Conservation (phyloP, 352 stramenopile genomes). For the Lagenidium giganteum region DNA sequence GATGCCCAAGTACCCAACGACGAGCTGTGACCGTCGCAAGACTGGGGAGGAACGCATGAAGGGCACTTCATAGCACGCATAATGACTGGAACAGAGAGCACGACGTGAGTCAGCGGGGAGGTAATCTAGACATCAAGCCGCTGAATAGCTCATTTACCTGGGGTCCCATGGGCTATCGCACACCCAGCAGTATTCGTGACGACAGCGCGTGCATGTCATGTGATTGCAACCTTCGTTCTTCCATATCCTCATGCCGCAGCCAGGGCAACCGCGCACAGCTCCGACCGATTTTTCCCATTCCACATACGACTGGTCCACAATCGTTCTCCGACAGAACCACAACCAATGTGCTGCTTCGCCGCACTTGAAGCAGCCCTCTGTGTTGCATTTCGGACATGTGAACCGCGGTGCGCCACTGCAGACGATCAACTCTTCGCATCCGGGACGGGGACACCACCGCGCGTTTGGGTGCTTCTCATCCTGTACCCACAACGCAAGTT, state of each 20-base stretch:
- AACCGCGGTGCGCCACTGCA: constrained; percentile 44
- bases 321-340: constrained; percentile 36
- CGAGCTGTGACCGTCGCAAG: constrained; percentile 31
- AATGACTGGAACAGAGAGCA: constrained; percentile 28
- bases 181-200: constrained; percentile 67
- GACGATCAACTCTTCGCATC: constrained; percentile 63
- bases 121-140: neutral
- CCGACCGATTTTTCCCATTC: constrained; percentile 58
- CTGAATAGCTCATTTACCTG: constrained; percentile 5
- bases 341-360: constrained; percentile 47
- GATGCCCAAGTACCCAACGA: constrained; percentile 40
- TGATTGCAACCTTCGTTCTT: constrained; percentile 74
- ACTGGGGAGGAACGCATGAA: constrained; percentile 28
- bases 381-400: constrained; percentile 50
- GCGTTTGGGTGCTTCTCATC: constrained; percentile 73
- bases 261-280: constrained; percentile 49
- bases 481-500: constrained; percentile 14
- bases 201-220: constrained; percentile 67
- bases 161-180: constrained; percentile 49
- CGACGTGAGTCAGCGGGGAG: neutral
- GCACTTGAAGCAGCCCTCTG: constrained; percentile 57
- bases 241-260: constrained; percentile 70
- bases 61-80: constrained; percentile 63
- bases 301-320: constrained; percentile 48
- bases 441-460: constrained; percentile 52